Evolutionary conservation across 495 filamentous ascomycete genomes (phyloP), one percentile per base, ranked within the genome.

Genomic region (Tricharina praecox): DNA sequence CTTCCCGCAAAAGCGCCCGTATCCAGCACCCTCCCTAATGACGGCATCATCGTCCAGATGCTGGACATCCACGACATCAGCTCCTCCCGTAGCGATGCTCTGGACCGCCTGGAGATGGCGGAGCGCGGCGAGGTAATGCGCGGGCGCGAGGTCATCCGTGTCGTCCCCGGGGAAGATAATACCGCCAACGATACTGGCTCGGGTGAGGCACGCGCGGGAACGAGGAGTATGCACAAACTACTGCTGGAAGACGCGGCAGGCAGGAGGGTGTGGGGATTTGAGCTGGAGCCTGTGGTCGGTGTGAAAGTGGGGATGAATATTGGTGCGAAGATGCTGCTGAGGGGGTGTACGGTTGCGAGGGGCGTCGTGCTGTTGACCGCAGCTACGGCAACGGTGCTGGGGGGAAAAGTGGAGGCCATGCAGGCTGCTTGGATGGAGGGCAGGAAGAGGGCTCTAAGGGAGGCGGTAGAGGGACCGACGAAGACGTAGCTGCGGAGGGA

Each of bases 361-460:
- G 92, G 84, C 0, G 70, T 88, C 52, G 54, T 92, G 13, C 59
- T 97, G 55, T 64, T 97, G 9, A 77, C 85, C 34, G 77, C 82
- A 1, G 63, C 55, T 10, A 72, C 56, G 15, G 75, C 73, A 37
- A 70, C 68, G 28, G 52, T 93, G 2, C 62, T 95, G 13, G 90
- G 90, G 1, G 90, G 90, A 0, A 93, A 84, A 70, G 77, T 96
- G 44, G 87, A 94, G 46, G 67, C 58, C 0, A 69, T 85, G 69
- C 81, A 94, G 55, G 74, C 73, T 57, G 65, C 66, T 25, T 96
- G 90, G 86, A 71, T 68, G 47, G 77, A 81, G 23, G 72, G 73
- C 13, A 69, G 85, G 54, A 79, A 93, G 60, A 71, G 68, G 49
- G 69, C 71, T 49, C 61, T 97, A 47, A 73, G 72, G 60, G 68